Evolutionary conservation across 306 rosid species (phyloP).

Genomic region (Vigna trinervia): DNA sequence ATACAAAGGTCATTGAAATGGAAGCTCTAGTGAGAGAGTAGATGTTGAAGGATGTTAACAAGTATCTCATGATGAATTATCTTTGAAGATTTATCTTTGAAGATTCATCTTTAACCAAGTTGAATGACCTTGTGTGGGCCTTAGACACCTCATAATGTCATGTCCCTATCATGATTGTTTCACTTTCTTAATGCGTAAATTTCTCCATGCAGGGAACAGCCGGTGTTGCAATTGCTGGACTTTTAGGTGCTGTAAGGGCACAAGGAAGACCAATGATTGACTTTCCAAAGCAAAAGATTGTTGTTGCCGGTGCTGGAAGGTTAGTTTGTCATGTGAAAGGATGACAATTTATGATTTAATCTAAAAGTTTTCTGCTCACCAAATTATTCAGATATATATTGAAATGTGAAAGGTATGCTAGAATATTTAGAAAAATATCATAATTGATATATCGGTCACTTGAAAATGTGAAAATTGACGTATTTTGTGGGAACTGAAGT

Average conservation of each 20-base stretch:
- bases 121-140: too few species aligned
- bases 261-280: slow-evolving; percentile 99
- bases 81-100: too few species aligned
- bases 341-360: slow-evolving; percentile 25
- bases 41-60: too few species aligned
- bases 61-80: too few species aligned
- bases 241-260: slow-evolving; percentile 97
- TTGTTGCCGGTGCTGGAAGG: slow-evolving; percentile 99
- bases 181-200: slow-evolving; percentile 11
- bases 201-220: slow-evolving; percentile 83
- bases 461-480: background rate
- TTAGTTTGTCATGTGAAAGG: slow-evolving; percentile 45
- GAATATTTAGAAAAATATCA: slow-evolving; percentile 4
- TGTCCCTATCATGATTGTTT: background rate
- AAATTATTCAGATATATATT: slow-evolving; percentile 2
- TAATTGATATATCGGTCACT: background rate
- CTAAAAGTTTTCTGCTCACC: background rate
- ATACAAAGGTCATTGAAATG: too few species aligned
- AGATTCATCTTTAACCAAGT: too few species aligned
- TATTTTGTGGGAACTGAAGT: too few species aligned
- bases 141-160: background rate
- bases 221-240: slow-evolving; percentile 98
- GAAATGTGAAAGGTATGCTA: background rate
- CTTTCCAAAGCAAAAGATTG: slow-evolving; percentile 96
- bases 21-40: too few species aligned